phyloP scores from a whole-genome alignment of 2,329 filamentous ascomycete species.

The Lojkania enalia region DNA sequence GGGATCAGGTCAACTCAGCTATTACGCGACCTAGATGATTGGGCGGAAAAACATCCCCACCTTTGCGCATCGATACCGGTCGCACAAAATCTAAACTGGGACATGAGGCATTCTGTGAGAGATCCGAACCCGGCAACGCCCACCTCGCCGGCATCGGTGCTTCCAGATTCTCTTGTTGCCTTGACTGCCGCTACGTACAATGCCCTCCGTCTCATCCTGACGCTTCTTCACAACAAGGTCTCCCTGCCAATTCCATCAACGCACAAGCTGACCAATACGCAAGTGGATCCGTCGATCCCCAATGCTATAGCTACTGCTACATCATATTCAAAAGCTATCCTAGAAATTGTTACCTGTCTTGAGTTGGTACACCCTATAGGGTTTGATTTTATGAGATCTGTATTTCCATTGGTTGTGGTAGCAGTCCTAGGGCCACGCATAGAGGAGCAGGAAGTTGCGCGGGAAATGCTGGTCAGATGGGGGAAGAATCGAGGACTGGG shows the following conservation, averaged over 20 bases:
- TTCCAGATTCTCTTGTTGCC: slow-evolving; percentile 27
- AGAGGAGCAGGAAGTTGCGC: slow-evolving; percentile 18
- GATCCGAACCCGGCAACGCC: slow-evolving; percentile 3
- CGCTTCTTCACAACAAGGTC: slow-evolving; percentile 24
- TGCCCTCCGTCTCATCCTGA: slow-evolving; percentile 22
- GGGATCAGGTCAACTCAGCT: slow-evolving; percentile 20
- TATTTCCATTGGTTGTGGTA: slow-evolving; percentile 31
- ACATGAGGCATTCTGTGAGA: slow-evolving; percentile 16
- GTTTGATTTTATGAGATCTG: slow-evolving; percentile 30
- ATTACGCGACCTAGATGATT: slow-evolving; percentile 21
- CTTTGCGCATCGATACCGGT: slow-evolving; percentile 15
- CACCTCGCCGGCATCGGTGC: slow-evolving; percentile 9
- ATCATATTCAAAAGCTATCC: slow-evolving; percentile 12
- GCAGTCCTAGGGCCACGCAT: slow-evolving; percentile 21
- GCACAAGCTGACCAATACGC: background rate
- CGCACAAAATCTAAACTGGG: slow-evolving; percentile 10
- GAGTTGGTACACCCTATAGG: slow-evolving; percentile 28
- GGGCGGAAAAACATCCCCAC: slow-evolving; percentile 26
- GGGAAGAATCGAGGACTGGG: slow-evolving; percentile 20
- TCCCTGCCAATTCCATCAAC: slow-evolving; percentile 2
- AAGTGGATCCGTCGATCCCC: slow-evolving; percentile 1
- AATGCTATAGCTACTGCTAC: background rate
- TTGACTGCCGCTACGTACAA: slow-evolving; percentile 27
- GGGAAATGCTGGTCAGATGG: slow-evolving; percentile 31
- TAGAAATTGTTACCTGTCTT: slow-evolving; percentile 18